Base-by-base conservation (phyloP, 2,329 filamentous ascomycete genomes). In the Alternaria triticina region DNA sequence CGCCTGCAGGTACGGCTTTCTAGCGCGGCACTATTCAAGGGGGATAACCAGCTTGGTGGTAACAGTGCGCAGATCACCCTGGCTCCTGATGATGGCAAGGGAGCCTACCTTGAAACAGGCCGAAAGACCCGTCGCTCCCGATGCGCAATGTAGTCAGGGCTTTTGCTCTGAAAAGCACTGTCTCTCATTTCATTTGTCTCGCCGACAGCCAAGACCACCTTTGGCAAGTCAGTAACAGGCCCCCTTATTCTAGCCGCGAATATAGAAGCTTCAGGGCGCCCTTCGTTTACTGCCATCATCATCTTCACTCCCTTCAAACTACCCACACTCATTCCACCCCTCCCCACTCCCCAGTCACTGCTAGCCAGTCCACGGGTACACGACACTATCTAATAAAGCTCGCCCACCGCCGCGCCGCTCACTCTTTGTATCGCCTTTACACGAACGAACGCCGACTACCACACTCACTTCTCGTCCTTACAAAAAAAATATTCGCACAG, bases 161-260 rank as follows among this genome's bases (percentile, higher is more conserved):
- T 76, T 77, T 72, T 70, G 72, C 69, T 74, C 68, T 68, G 70
- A 71, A 74, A 74, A 73, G 72, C 74, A 76, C 73, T 68, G 74
- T 73, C 73, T 65, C 75, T 77, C 74, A 79, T 79, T 79, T 79
- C 71, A 76, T 74, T 74, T 77, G 76, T 79, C 74, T 79, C 73
- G 75, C 73, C 74, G 74, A 66, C 66, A 69, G 77, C 74, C 77
- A 77, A 77, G 75, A 59, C 69, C 69, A 68, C 66, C 52, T 56
- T 70, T 71, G 67, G 70, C 68, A 69, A 74, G 71, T 74, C 72
- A 72, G 63, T 70, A 59, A 46, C 68, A 73, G 67, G 65, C 68
- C 70, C 74, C 74, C 74, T 76, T 66, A 73, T 71, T 69, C 66
- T 57, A 59, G 62, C 58, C 61, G 62, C 52, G 55, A 65, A 70